Evolutionary conservation across 495 filamentous ascomycete genomes (phyloP).

Genomic region (Penicillium salamii): DNA sequence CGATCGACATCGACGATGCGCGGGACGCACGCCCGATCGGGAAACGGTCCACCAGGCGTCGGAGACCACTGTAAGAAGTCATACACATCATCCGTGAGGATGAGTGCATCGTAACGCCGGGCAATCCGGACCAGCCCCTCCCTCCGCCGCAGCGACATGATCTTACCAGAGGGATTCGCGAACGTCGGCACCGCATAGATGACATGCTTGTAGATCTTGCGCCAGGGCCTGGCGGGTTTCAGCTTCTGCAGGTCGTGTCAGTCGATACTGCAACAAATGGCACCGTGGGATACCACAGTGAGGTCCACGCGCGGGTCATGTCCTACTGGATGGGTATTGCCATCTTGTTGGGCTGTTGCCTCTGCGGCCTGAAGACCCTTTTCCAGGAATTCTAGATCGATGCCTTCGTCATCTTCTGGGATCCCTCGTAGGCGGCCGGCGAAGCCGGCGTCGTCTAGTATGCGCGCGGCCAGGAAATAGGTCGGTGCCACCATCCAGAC

Average conservation of each 20-base stretch:
- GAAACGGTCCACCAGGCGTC: constrained; percentile 18
- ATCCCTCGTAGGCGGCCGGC: constrained; percentile 58
- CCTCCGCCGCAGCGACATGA: constrained; percentile 62
- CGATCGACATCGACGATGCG: constrained; percentile 76
- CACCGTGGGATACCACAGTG: not conserved
- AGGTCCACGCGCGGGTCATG: not conserved
- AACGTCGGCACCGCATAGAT: constrained; percentile 84
- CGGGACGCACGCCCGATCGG: constrained; percentile 54
- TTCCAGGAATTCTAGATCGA: constrained; percentile 61
- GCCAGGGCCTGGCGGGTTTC: constrained; percentile 44
- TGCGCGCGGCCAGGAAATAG: constrained; percentile 73
- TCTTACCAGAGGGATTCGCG: constrained; percentile 75
- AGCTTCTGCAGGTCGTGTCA: constrained; percentile 28
- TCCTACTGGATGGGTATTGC: constrained; percentile 41
- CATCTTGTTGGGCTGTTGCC: constrained; percentile 21
- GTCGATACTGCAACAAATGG: not conserved
- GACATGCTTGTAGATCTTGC: constrained; percentile 75
- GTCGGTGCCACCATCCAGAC: constrained; percentile 80
- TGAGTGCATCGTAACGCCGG: constrained; percentile 67
- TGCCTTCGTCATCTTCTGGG: constrained; percentile 70
- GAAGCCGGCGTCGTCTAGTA: constrained; percentile 79
- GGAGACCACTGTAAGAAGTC: constrained; percentile 77
- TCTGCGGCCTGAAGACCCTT: constrained; percentile 42
- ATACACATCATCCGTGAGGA: constrained; percentile 89
- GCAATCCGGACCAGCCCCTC: constrained; percentile 64